Percentiles rank a stretch among this genome's conserved stretches.
These are phyloP conservation scores for Fusarium palustre DNA, from an alignment of 2,329 filamentous ascomycete species.

Conservation along the genomic window DNA sequence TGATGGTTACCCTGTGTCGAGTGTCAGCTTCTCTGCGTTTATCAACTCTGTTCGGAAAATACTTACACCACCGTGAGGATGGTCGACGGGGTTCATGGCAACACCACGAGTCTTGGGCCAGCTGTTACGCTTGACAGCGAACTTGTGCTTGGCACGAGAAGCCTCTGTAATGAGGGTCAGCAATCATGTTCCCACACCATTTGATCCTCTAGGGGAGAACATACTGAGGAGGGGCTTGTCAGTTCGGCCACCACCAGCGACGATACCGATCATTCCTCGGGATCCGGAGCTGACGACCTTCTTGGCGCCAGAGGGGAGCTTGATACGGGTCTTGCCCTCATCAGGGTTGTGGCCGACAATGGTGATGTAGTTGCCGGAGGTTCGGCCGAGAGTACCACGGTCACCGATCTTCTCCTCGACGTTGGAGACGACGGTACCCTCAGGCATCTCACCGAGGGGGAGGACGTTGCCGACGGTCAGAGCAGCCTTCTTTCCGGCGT, in stretches of 20 bases:
- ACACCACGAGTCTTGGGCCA: slow-evolving; percentile 99
- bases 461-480: slow-evolving; percentile 98
- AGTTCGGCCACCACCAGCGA: slow-evolving; percentile 98
- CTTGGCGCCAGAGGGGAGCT: slow-evolving; percentile 99
- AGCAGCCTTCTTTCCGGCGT: slow-evolving; percentile 98
- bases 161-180: slow-evolving; percentile 77
- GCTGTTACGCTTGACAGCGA: slow-evolving; percentile 99
- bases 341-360: slow-evolving; percentile 98
- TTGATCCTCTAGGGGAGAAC: slow-evolving; percentile 50
- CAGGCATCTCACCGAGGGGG: slow-evolving; percentile 91
- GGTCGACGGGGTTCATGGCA: slow-evolving; percentile 99
- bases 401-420: slow-evolving; percentile 99
- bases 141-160: slow-evolving; percentile 99
- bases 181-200: slow-evolving; percentile 24
- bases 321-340: slow-evolving; percentile 99
- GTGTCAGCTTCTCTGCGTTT: slow-evolving; percentile 54
- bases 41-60: slow-evolving; percentile 18
- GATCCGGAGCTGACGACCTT: slow-evolving; percentile 94
- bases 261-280: slow-evolving; percentile 99
- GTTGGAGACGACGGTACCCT: slow-evolving; percentile 99
- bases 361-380: slow-evolving; percentile 99
- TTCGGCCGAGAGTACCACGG: slow-evolving; percentile 94
- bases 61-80: slow-evolving; percentile 92
- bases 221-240: slow-evolving; percentile 98
- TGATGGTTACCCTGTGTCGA: slow-evolving; percentile 92